A percentile compares a stretch with the other conserved stretches of the same genome.
phyloP scores from a whole-genome alignment of 2,329 filamentous ascomycete species.

The Pseudogymnoascus sp. region DNA sequence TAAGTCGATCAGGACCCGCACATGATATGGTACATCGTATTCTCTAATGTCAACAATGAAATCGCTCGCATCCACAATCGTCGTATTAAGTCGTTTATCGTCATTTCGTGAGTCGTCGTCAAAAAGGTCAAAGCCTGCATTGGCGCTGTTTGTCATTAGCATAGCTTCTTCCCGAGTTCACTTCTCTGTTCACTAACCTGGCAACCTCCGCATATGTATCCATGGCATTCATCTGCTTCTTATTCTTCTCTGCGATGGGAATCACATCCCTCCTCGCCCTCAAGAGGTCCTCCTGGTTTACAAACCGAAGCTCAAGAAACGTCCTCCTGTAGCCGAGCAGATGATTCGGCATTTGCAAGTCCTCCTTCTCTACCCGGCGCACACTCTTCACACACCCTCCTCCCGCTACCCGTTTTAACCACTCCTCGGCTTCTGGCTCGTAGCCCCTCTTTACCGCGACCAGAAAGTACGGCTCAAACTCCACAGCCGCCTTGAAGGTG shows the following conservation, averaged over 20 bases:
- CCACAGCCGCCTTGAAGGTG: slow-evolving; percentile 88
- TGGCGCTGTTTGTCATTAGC: slow-evolving; percentile 44
- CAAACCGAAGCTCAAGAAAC: slow-evolving; percentile 79
- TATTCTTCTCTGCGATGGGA: slow-evolving; percentile 93
- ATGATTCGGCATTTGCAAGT: slow-evolving; percentile 91
- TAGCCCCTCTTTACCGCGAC: slow-evolving; percentile 80
- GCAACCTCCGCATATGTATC: slow-evolving; percentile 97
- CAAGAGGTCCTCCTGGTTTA: slow-evolving; percentile 79
- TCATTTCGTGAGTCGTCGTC: slow-evolving; percentile 78
- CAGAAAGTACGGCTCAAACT: slow-evolving; percentile 95
- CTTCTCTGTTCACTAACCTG: slow-evolving; percentile 46
- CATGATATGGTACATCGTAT: slow-evolving; percentile 98
- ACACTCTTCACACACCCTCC: slow-evolving; percentile 77
- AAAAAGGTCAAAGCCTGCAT: slow-evolving; percentile 87
- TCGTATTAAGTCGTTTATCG: slow-evolving; percentile 67
- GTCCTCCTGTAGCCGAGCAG: slow-evolving; percentile 81
- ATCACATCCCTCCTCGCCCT: slow-evolving; percentile 75
- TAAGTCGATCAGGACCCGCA: slow-evolving; percentile 80
- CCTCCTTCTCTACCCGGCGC: slow-evolving; percentile 78
- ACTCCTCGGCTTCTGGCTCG: slow-evolving; percentile 93
- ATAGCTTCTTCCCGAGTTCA: not conserved
- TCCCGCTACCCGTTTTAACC: slow-evolving; percentile 67
- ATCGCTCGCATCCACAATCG: slow-evolving; percentile 83
- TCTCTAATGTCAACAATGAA: slow-evolving; percentile 98
- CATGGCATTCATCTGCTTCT: slow-evolving; percentile 92